These are phyloP conservation scores for Leccinum subgranulosum DNA, from an alignment of 768 basidiomycete species.

Conservation along the genomic window DNA sequence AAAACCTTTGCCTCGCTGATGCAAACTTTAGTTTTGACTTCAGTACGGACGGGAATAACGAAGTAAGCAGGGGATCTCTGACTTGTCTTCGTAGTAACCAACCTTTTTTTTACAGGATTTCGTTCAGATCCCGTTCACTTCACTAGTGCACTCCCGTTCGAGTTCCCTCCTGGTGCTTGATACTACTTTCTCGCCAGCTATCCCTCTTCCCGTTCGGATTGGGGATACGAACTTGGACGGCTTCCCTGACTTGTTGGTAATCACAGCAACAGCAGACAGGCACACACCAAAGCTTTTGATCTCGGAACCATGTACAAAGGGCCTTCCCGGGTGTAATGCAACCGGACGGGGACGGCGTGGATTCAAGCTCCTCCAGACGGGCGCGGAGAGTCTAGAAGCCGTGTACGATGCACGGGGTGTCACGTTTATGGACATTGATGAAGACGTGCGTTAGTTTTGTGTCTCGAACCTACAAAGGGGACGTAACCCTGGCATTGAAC, in stretches of 20 bases:
- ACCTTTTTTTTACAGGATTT: slow-evolving; percentile 48
- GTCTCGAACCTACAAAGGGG: neutral
- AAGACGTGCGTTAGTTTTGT: slow-evolving; percentile 65
- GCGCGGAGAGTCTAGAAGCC: slow-evolving; percentile 56
- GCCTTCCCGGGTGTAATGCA: slow-evolving; percentile 54
- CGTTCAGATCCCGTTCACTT: slow-evolving; percentile 59
- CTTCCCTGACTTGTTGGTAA: slow-evolving; percentile 81
- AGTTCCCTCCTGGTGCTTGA: slow-evolving; percentile 70
- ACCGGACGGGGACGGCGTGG: slow-evolving; percentile 57
- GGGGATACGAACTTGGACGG: slow-evolving; percentile 95
- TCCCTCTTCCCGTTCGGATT: slow-evolving; percentile 76
- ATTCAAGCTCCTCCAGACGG: slow-evolving; percentile 54
- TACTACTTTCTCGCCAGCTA: slow-evolving; percentile 55
- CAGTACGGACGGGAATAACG: slow-evolving; percentile 43
- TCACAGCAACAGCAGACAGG: slow-evolving; percentile 42
- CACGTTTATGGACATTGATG: slow-evolving; percentile 89
- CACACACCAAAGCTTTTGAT: slow-evolving; percentile 59
- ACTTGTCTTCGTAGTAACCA: neutral
- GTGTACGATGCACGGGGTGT: slow-evolving; percentile 78
- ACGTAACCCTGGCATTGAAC: neutral
- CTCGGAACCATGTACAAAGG: slow-evolving; percentile 58
- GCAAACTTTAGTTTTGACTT: slow-evolving; percentile 77
- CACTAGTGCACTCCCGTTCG: slow-evolving; percentile 48
- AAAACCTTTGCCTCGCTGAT: slow-evolving; percentile 81
- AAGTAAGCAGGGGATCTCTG: slow-evolving; percentile 35